Percentiles rank a stretch among this genome's conserved stretches.
phyloP scores from a whole-genome alignment of 2,329 filamentous ascomycete species.

The Kalmusia sp. region DNA sequence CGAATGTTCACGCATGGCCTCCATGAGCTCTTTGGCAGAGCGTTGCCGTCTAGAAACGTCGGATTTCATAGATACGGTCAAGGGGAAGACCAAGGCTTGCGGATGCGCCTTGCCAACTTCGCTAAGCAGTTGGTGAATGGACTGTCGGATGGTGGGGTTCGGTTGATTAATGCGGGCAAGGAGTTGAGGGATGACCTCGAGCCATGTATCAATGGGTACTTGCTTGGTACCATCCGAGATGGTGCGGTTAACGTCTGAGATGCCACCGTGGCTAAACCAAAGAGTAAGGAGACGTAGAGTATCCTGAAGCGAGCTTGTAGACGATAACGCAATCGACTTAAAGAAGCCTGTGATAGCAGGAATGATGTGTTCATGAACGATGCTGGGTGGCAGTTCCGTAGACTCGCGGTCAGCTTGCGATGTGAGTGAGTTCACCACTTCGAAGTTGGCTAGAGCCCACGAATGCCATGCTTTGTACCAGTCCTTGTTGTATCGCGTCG shows the following conservation, averaged over 20 bases:
- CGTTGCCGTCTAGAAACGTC: constrained; percentile 83
- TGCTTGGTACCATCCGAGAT: constrained; percentile 90
- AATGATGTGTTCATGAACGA: constrained; percentile 86
- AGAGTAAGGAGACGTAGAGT: constrained; percentile 90
- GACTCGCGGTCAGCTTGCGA: constrained; percentile 69
- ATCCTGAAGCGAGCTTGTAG: constrained; percentile 92
- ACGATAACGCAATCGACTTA: constrained; percentile 91
- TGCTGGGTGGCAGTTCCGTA: constrained; percentile 66
- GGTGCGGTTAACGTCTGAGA: constrained; percentile 83
- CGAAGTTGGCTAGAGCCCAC: constrained; percentile 97
- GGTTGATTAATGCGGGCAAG: constrained; percentile 98
- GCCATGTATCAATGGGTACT: constrained; percentile 97
- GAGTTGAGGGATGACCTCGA: constrained; percentile 96
- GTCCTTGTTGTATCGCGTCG: constrained; percentile 89
- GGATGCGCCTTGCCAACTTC: constrained; percentile 95
- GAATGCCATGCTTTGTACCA: constrained; percentile 99
- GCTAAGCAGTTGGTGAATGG: constrained; percentile 89
- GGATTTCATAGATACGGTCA: constrained; percentile 98
- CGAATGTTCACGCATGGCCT: constrained; percentile 96
- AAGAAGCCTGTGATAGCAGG: constrained; percentile 97
- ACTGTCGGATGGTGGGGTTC: constrained; percentile 83
- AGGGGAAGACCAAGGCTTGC: constrained; percentile 93
- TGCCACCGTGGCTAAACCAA: constrained; percentile 94
- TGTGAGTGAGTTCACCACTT: constrained; percentile 87
- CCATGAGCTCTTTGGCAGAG: constrained; percentile 93